phyloP scores from a whole-genome alignment of 176 grass and related monocot genomes.

The Guadua angustifolia region DNA sequence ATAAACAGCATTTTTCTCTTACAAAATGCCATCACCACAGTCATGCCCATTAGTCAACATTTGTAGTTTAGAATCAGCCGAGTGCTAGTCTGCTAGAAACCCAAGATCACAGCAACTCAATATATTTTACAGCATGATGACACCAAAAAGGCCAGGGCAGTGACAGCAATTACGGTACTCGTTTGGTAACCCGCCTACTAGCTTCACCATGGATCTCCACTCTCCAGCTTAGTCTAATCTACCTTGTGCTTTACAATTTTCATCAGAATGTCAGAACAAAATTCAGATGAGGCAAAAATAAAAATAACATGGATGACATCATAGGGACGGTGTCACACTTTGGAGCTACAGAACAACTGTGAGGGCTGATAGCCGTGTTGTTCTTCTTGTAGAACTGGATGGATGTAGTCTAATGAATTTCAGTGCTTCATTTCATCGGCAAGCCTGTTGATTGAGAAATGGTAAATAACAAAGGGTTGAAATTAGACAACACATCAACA shows the following conservation, averaged over 20 bases:
- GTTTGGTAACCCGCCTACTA: constrained; percentile 33
- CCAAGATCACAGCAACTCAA: background rate
- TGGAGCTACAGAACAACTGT: constrained; percentile 42
- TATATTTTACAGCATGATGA: constrained; percentile 22
- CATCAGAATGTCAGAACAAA: constrained; percentile 10
- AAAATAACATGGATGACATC: background rate
- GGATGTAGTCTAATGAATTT: constrained; percentile 47
- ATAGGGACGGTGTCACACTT: constrained; percentile 32
- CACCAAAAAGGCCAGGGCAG: background rate
- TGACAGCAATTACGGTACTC: background rate
- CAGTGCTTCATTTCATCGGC: constrained; percentile 45
- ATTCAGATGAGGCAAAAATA: background rate
- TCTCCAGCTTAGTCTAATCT: constrained; percentile 37
- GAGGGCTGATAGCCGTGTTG: constrained; percentile 17
- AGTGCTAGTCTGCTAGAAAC: background rate
- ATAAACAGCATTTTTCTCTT: background rate
- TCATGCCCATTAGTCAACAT: background rate
- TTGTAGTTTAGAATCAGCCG: background rate
- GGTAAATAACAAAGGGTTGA: background rate
- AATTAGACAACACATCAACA: background rate
- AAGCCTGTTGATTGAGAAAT: constrained; percentile 42
- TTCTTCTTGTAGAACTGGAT: constrained; percentile 62
- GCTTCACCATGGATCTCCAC: constrained; percentile 44
- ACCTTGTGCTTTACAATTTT: background rate
- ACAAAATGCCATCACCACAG: background rate